Evolutionary conservation across 2,329 filamentous ascomycete species (phyloP).

Genomic region (Torrubiellomyces zombiae): DNA sequence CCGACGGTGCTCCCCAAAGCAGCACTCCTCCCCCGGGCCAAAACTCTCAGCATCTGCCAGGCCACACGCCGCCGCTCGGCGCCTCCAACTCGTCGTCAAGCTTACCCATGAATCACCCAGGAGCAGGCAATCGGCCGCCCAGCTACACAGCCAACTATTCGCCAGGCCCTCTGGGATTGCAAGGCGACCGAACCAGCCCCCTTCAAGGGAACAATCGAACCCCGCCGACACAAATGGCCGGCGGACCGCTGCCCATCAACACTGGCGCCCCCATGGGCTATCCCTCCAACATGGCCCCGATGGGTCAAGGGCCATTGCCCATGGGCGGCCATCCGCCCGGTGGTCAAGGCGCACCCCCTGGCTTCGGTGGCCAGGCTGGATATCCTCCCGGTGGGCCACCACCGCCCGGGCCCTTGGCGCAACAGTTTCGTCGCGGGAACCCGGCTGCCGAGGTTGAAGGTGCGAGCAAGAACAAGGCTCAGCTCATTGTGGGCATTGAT

Average conservation of each 20-base stretch:
- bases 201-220: conserved; percentile 33
- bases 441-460: conserved; percentile 65
- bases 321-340: conserved; percentile 16
- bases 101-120: conserved; percentile 46
- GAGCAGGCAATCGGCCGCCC: conserved; percentile 42
- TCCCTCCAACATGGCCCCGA: conserved; percentile 34
- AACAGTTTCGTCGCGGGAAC: conserved; percentile 26
- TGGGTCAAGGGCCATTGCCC: conserved; percentile 25
- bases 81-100: conserved; percentile 27
- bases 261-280: conserved; percentile 45
- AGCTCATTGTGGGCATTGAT: conserved; percentile 96
- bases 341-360: conserved; percentile 26
- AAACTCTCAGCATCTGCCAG: conserved; percentile 30
- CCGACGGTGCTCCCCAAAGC: conserved; percentile 21
- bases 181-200: conserved; percentile 37
- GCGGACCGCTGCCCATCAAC: conserved; percentile 51
- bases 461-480: conserved; percentile 78
- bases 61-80: conserved; percentile 17
- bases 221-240: conserved; percentile 42
- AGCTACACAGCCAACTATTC: conserved; percentile 45
- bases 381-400: conserved; percentile 30
- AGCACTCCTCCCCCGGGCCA: conserved; percentile 25
- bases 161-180: conserved; percentile 22
- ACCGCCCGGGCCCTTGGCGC: conserved; percentile 20
- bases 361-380: conserved; percentile 26